Evolutionary conservation across 345 rosid genomes (phyloP).

Genomic region (Excoecaria cochinchinensis): DNA sequence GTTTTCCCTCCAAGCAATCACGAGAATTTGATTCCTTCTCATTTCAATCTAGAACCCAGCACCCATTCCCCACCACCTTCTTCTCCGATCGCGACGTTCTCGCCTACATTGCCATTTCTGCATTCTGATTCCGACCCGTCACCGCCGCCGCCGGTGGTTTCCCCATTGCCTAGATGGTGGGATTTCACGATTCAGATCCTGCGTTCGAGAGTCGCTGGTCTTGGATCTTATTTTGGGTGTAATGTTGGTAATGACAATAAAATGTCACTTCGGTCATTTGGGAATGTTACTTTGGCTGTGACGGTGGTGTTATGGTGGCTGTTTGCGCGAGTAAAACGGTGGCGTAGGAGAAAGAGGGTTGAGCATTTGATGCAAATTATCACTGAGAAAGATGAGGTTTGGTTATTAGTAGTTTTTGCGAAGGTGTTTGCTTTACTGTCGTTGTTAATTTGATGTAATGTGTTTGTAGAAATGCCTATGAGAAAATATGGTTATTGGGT

Average conservation of each 20-base stretch:
- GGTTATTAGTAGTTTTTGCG: background rate
- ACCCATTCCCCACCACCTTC: background rate
- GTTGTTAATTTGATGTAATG: background rate
- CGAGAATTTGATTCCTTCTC: conserved; percentile 18
- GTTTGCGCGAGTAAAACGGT: conserved; percentile 1
- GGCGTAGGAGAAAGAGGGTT: conserved; percentile 14
- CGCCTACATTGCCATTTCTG: background rate
- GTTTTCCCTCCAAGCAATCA: conserved; percentile 24
- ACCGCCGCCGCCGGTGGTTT: background rate
- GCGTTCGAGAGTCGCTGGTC: conserved; percentile 13
- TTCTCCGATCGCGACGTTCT: background rate
- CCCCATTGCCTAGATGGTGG: conserved; percentile 15
- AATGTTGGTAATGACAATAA: background rate
- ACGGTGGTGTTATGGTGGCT: conserved; percentile 20
- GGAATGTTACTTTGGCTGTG: conserved; percentile 19
- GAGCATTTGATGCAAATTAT: conserved; percentile 21
- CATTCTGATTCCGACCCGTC: background rate
- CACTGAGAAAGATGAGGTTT: conserved; percentile 29
- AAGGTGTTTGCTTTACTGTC: conserved; percentile 33
- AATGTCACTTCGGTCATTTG: background rate
- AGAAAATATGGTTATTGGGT: background rate
- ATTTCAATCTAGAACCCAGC: background rate
- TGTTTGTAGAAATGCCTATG: conserved; percentile 29
- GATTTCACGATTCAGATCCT: conserved; percentile 6
- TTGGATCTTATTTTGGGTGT: conserved; percentile 6